Evolutionary conservation across 164 flowering plant species (phyloP), one percentile per base, ranked within the genome.

Genomic region (Sedum album): DNA sequence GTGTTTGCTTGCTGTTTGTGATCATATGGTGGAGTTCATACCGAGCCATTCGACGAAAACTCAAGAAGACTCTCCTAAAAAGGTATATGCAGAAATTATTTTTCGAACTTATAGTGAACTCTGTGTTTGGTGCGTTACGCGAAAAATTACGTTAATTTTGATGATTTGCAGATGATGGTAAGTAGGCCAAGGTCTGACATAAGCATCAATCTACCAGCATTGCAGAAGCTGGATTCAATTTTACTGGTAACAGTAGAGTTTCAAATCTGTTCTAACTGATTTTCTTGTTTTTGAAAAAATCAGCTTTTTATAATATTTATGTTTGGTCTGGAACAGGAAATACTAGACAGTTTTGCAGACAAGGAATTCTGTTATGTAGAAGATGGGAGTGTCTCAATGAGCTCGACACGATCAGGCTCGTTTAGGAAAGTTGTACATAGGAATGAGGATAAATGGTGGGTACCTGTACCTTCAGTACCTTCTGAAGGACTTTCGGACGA

Each of bases 1-100:
- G n/a, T 91, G 93, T 88, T 79, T 91, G 10, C 70, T 91, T 46
- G 81, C 80, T 49, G 90, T 86, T 13, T 83, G 62, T 57, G 62
- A 57, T 57, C 62, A 57, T 30, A 57, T 57, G 62, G 62, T 28
- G 3, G 62, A 57, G 33, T 57, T 57, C 31, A 57, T 28, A 10
- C 33, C 62, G 2, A 20, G 18, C 18, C 18, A 57, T 28, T 28
- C 60, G 10, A 18, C 11, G 28, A 53, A 53, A 53, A 3, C 6
- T 23, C 62, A 28, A 28, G 33, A 57, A 6, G 6, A 57, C 18
- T 10, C 14, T 2, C 60, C 60, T 55, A 5, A 20, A 55, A 57
- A 28, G 62, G 62, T 57, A 57, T 26, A 6, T 25, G 30, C 53
- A 18, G n/a, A n/a, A 49, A 4, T 25, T 0, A 49, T n/a, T n/a